Conservation (phyloP, 345 rosid genomes). For the Kandelia obovata region DNA sequence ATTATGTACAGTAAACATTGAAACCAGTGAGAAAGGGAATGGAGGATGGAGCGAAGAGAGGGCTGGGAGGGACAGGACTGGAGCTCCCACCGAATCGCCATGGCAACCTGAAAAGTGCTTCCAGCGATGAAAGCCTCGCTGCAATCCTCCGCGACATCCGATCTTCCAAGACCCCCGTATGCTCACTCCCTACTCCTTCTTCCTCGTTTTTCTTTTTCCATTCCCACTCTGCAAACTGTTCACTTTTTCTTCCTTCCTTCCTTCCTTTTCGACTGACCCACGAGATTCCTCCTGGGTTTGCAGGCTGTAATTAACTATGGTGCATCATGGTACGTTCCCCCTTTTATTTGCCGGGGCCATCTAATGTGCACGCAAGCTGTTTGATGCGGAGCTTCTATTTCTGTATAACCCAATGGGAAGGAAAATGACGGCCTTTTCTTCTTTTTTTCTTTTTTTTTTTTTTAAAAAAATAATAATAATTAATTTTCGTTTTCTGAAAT, state of each 20-base stretch:
- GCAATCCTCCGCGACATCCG: constrained; percentile 44
- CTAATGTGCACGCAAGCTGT: constrained; percentile 36
- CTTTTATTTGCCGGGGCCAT: not conserved
- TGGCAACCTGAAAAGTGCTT: constrained; percentile 49
- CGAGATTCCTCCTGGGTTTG: constrained; percentile 3
- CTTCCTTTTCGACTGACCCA: too few relatives aligned
- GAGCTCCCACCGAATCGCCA: constrained; percentile 37
- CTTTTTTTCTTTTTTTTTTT: too few relatives aligned
- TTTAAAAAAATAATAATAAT: too few relatives aligned
- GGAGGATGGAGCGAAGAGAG: constrained; percentile 25
- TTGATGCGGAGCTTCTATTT: constrained; percentile 36
- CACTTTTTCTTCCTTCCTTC: too few relatives aligned
- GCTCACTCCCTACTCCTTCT: not conserved
- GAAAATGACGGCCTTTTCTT: too few relatives aligned
- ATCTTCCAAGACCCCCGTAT: constrained; percentile 48
- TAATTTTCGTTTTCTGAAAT: not conserved
- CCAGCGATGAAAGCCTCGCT: constrained; percentile 40
- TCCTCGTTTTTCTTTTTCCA: not conserved
- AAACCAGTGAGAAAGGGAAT: not conserved
- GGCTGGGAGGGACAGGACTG: constrained; percentile 29
- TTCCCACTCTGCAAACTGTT: too few relatives aligned
- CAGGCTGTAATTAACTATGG: constrained; percentile 64
- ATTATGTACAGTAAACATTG: too few relatives aligned
- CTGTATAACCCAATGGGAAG: too few relatives aligned
- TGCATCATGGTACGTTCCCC: constrained; percentile 49